Evolutionary conservation across 2,329 filamentous ascomycete species (phyloP), one percentile per base, ranked within the genome.

Genomic region (Fusarium robinianum): DNA sequence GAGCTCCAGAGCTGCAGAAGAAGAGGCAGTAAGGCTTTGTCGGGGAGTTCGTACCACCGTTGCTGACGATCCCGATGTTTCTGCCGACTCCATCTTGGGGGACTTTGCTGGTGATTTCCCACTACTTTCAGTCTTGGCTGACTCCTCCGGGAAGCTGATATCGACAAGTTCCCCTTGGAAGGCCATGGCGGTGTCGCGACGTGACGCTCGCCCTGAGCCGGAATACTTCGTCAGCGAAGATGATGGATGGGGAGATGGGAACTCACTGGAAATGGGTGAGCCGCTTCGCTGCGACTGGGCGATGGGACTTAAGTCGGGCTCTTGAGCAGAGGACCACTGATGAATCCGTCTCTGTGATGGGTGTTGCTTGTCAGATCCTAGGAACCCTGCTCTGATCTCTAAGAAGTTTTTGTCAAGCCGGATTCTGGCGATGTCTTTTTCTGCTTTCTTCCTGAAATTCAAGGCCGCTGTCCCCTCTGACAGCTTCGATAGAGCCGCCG

Each of bases 321-420:
- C 74, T 16, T 72, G 72, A 1, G 71, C 71, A 4, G 75, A 79
- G 5, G 74, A 77, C 78, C 77, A 81, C 41, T 76, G 72, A 14
- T 69, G 67, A 2, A 66, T 68, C 16, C 72, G 67, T 16, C 68
- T 68, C 41, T 65, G 70, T 78, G 74, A 80, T 49, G n/a, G n/a
- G n/a, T n/a, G n/a, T n/a, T n/a, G n/a, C n/a, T n/a, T n/a, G n/a
- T n/a, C n/a, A n/a, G n/a, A n/a, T n/a, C n/a, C n/a, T n/a, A n/a
- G n/a, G n/a, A n/a, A n/a, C n/a, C n/a, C 49, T 71, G 71, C 45
- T 74, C 70, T 32, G 78, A 62, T 41, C 66, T 71, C 11, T 69
- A 67, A n/a, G 16, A 65, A 56, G 23, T 71, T 64, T 6, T 52
- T 63, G 22, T 65, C 59, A 15, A 59, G 29, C 8, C 64, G 43